A percentile compares a stretch with the other conserved stretches of the same genome.
These are phyloP conservation scores for Hyphopichia fennica DNA, from an alignment of 1,139 yeast species.

Conservation along the genomic window DNA sequence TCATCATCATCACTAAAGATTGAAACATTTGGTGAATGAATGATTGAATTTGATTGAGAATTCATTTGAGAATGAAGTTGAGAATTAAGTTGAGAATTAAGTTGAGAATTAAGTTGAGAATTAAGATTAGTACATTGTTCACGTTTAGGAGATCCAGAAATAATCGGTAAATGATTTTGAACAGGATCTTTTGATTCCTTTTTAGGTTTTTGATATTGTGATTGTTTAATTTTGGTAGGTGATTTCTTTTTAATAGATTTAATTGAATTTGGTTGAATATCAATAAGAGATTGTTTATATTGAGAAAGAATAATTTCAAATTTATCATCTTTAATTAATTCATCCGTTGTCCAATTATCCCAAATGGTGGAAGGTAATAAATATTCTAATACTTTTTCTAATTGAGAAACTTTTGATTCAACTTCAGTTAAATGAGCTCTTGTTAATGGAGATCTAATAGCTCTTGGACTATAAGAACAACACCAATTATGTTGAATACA, in stretches of 20 bases:
- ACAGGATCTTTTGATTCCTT: too few relatives aligned
- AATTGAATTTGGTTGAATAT: background rate
- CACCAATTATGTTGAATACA: conserved; percentile 73
- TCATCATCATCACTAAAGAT: conserved; percentile 31
- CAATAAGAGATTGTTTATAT: background rate
- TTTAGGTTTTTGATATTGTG: too few relatives aligned
- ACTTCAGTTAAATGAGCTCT: conserved; percentile 78
- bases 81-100: background rate
- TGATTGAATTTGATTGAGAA: conserved; percentile 14
- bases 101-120: background rate
- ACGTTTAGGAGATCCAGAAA: too few relatives aligned
- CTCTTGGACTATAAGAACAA: conserved; percentile 75
- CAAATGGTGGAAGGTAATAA: conserved; percentile 28
- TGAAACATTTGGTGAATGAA: conserved; percentile 32
- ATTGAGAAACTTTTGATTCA: conserved; percentile 58
- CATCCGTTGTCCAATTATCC: conserved; percentile 22
- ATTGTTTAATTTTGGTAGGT: too few relatives aligned
- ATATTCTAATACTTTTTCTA: conserved; percentile 53
- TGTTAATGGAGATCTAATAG: conserved; percentile 78
- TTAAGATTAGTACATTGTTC: background rate
- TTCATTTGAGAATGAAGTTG: background rate
- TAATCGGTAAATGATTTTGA: too few relatives aligned
- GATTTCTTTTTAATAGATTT: background rate
- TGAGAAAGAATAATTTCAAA: conserved; percentile 20
- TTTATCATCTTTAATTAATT: conserved; percentile 20